Evolutionary conservation across 139 green algal genomes (phyloP), one percentile per base, ranked within the genome.

Genomic region (Nannochloris sp.): DNA sequence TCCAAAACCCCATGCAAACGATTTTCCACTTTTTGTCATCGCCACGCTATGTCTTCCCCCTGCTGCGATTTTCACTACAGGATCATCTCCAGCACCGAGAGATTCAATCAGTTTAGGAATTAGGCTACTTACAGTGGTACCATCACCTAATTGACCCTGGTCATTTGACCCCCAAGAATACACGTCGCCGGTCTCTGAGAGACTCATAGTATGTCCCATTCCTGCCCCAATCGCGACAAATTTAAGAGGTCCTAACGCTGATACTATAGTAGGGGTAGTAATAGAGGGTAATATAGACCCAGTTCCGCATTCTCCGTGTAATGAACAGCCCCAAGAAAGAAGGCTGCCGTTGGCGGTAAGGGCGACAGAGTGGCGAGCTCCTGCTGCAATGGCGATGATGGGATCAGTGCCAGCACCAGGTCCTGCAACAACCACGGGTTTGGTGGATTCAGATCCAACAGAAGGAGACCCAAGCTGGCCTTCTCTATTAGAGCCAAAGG

Each of bases 401-500:
- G 61, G 60, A 30, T 54, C 45, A 45, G 24, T 42, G 61, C 55
- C 15, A 30, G 14, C 29, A 2, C 23, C 30, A 1, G 68, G 68
- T 33, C 68, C 68, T 5, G 35, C 47, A 10, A 75, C 47, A 9
- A 65, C 13, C 4, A 48, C 4, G 4, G 70, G 70, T 2, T 53
- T 59, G 0, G 10, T 23, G 14, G 33, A n/a, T n/a, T 13, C 15
- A 56, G 0, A 10, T 32, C 55, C 45, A 61, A 23, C 35, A 35
- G 6, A 14, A 24, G n/a, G 6, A 31, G 13, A n/a, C 8, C 60
- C 60, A 24, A 70, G 27, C 32, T 38, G 34, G 0, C 82, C 84
- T 25, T 85, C 75, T 23, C 65, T 63, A 64, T 92, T 94, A 54
- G 42, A 72, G 35, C 90, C 87, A 75, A 81, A 92, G 13, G 67